Evolutionary conservation across 2,329 filamentous ascomycete genomes (phyloP), one percentile per base, ranked within the genome.

Genomic region (Nemania sp.): DNA sequence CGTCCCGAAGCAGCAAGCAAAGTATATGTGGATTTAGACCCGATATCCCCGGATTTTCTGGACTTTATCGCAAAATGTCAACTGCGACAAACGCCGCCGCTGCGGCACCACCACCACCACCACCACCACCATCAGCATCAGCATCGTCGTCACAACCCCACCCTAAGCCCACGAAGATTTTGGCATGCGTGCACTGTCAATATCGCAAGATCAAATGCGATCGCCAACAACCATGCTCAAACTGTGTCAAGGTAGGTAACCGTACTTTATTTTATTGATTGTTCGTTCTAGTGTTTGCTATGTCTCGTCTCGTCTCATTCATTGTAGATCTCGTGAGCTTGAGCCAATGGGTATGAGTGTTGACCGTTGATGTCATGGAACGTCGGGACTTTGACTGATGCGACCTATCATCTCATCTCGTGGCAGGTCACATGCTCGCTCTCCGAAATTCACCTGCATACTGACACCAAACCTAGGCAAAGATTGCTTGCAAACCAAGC

Each of bases 151-250:
- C 64, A 51, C 60, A 68, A 52, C 58, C 64, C 62, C 59, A 56
- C 26, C 27, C 60, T 22, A 75, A 75, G 56, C 47, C 77, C 1
- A 72, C 73, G 20, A 76, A 79, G 10, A 74, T 82, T 3, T 74
- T 82, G 3, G 79, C 82, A 1, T 92, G 90, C 71, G 78, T 88
- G 1, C 81, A 85, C 1, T 93, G 90, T 70, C 88, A 91, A 73
- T 87, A 89, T 71, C 85, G 88, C 57, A 91, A 90, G 74, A 80
- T 90, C 43, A 89, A 86, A 68, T 91, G 89, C 76, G 84, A 90
- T 72, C 86, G 87, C 66, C 82, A 79, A 24, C 85, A 85, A 69
- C 89, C 88, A 2, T 91, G 89, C 72, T 75, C 81, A 1, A 85
- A 85, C 61, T 90, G 89, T 72, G 72, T 80, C 41, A 85, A 81